Conservation (phyloP, 1,139 yeast genomes). For the Candida sanyaensis region DNA sequence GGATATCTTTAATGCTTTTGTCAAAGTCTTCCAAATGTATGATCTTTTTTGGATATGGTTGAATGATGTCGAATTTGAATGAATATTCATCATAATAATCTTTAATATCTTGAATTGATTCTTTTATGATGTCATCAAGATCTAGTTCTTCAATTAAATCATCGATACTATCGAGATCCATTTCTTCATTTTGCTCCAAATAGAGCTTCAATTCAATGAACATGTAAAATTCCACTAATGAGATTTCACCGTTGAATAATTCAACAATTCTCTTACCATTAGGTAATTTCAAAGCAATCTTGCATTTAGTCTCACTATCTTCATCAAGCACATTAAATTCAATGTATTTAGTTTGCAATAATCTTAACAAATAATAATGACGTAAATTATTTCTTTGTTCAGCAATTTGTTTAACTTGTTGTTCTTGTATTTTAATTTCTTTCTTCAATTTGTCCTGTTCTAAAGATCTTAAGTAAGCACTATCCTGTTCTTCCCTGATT, state of each 20-base stretch:
- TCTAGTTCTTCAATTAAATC: slow-evolving; percentile 12
- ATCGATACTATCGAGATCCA: slow-evolving; percentile 15
- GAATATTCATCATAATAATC: slow-evolving; percentile 26
- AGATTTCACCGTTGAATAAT: slow-evolving; percentile 48
- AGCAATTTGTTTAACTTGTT: slow-evolving; percentile 17
- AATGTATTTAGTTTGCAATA: slow-evolving; percentile 17
- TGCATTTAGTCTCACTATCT: slow-evolving; percentile 15
- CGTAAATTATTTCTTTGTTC: slow-evolving; percentile 15
- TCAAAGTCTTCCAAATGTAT: slow-evolving; percentile 18
- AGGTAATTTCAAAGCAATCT: slow-evolving; percentile 44
- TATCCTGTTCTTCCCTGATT: slow-evolving; percentile 58
- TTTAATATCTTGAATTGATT: slow-evolving; percentile 13
- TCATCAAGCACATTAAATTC: slow-evolving; percentile 9
- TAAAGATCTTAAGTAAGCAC: slow-evolving; percentile 53
- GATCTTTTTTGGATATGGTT: slow-evolving; percentile 45
- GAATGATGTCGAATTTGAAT: slow-evolving; percentile 42
- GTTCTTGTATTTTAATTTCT: slow-evolving; percentile 31
- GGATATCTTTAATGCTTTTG: slow-evolving; percentile 20
- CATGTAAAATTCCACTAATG: slow-evolving; percentile 64
- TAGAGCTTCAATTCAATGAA: slow-evolving; percentile 54
- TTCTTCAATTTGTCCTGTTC: slow-evolving; percentile 45
- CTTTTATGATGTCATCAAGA: slow-evolving; percentile 10
- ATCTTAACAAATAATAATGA: slow-evolving; percentile 17
- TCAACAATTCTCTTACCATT: slow-evolving; percentile 65
- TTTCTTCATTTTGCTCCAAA: slow-evolving; percentile 13